Base-by-base conservation (phyloP, 805 yeast species). In the Candida khao-thaluensis region DNA sequence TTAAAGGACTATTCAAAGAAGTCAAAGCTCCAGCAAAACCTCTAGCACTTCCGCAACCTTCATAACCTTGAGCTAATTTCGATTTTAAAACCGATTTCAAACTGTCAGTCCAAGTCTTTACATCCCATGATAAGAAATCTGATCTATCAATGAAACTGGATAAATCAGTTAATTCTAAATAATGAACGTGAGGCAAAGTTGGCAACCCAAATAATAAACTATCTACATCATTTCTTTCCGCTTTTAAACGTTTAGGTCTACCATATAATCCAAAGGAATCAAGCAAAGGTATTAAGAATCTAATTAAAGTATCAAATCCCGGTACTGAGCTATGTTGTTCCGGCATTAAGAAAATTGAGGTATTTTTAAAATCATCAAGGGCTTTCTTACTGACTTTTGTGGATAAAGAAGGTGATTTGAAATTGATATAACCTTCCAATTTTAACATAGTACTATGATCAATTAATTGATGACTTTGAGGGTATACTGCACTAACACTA, bases 401-500 rank as follows among this genome's bases (percentile, higher is more conserved):
- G 4, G 64, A 53, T 28, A 62, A 23, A 17, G 53, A 48, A 11
- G 73, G 68, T 39, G 75, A 74, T 48, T 54, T 59, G 52, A 83
- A 83, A 39, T 71, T 64, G 22, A 90, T 86, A 28, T 75, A 70
- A 34, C 96, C 97, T 56, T 90, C 96, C 39, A 91, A 60, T 57
- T 93, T 93, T 56, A 91, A 75, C 76, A 93, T 80, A 2, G 97
- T 87, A 38, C 91, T 81, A 44, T 81, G 81, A 62, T 91, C 95
- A 46, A 93, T 85, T 45, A 91, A 76, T 45, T 77, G 68, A 17
- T 82, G 81, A 35, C 89, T 74, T 53, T 86, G 89, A 9, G 99
- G 99, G 60, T 88, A 93, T n/a, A 90, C 81, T 0, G 99, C 97
- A 48, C 84, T 82, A 15, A 87, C 81, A 6, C 88, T 77, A 35